Conservation (phyloP, 352 stramenopile genomes). For the Phytophthora uliginosa region DNA sequence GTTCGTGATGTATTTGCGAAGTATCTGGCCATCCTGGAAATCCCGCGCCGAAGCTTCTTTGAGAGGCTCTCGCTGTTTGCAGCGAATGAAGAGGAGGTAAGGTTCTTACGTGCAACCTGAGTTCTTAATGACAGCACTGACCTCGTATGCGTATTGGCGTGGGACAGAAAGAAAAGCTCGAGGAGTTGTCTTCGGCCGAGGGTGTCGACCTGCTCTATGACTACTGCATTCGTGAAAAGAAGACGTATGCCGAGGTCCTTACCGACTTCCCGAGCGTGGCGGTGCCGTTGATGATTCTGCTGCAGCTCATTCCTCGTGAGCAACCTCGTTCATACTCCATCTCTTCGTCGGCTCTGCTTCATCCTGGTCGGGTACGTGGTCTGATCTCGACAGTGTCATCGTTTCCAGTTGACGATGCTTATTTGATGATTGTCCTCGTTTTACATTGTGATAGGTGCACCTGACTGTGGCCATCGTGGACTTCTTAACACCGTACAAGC, state of each 20-base stretch:
- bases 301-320: conserved; percentile 89
- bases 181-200: conserved; percentile 89
- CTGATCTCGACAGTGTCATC: neutral
- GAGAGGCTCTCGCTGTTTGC: conserved; percentile 89
- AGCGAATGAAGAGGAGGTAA: conserved; percentile 80
- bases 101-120: neutral
- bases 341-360: conserved; percentile 77
- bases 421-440: conserved; percentile 4
- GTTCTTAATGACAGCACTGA: conserved; percentile 1
- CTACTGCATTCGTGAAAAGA: conserved; percentile 94
- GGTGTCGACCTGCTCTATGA: conserved; percentile 94
- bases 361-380: conserved; percentile 56
- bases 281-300: conserved; percentile 73
- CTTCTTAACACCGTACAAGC: conserved; percentile 93
- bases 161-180: conserved; percentile 89
- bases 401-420: conserved; percentile 1
- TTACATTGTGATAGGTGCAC: conserved; percentile 55
- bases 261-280: conserved; percentile 87
- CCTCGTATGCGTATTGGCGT: conserved; percentile 9
- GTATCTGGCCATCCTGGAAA: conserved; percentile 91
- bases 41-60: conserved; percentile 90
- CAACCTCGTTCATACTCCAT: conserved; percentile 95
- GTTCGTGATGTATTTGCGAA: conserved; percentile 81
- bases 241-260: conserved; percentile 91
- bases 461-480: conserved; percentile 92